Conservation (phyloP, 2,329 filamentous ascomycete genomes). For the Colletotrichum filicis region DNA sequence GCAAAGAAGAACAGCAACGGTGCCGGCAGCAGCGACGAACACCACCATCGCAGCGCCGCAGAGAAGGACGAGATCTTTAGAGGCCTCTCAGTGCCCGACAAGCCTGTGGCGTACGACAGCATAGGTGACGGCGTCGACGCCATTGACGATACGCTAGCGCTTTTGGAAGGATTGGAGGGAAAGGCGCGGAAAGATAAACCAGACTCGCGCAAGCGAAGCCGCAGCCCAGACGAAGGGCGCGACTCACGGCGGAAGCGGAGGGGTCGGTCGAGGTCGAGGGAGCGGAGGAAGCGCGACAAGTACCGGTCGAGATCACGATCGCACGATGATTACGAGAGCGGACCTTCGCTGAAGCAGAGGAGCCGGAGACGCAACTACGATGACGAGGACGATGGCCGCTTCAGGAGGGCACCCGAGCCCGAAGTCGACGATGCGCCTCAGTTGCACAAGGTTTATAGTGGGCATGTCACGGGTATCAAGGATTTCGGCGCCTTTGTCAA, state of each 20-base stretch:
- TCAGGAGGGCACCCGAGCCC: constrained; percentile 72
- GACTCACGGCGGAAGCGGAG: constrained; percentile 54
- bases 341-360: constrained; percentile 39
- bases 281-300: constrained; percentile 49
- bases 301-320: constrained; percentile 52
- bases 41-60: constrained; percentile 56
- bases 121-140: constrained; percentile 65
- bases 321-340: constrained; percentile 60
- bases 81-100: constrained; percentile 88
- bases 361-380: constrained; percentile 53
- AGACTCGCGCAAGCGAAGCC: constrained; percentile 65
- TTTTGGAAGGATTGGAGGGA: constrained; percentile 86
- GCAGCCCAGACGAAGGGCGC: constrained; percentile 64
- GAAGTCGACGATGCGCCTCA: constrained; percentile 86
- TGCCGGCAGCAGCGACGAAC: constrained; percentile 51
- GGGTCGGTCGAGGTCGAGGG: constrained; percentile 54
- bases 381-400: constrained; percentile 67
- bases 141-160: constrained; percentile 92
- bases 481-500: constrained; percentile 98
- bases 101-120: constrained; percentile 55
- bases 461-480: constrained; percentile 90
- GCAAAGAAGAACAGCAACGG: constrained; percentile 45
- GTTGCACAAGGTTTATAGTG: constrained; percentile 88
- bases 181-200: constrained; percentile 62
- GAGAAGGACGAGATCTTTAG: constrained; percentile 91